Conservation (phyloP, 257 asterid genomes). For the Penstemon barbatus region DNA sequence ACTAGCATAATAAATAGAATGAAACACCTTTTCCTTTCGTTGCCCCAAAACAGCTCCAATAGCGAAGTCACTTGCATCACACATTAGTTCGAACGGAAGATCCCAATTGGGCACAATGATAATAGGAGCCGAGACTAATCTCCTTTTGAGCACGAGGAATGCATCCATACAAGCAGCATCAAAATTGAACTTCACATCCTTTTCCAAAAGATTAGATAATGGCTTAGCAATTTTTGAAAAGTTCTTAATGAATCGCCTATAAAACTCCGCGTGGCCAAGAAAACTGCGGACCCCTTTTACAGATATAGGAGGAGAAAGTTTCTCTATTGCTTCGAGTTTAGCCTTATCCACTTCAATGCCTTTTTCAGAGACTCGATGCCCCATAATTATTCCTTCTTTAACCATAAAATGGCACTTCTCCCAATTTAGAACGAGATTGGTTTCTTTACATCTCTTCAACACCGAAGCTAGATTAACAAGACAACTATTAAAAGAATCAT, state of each 20-base stretch:
- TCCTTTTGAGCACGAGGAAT: too few species aligned
- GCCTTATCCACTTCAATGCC: conserved; percentile 1
- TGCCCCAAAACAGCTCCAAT: neutral
- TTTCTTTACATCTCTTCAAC: neutral
- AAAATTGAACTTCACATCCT: neutral
- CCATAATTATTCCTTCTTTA: neutral
- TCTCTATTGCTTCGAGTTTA: neutral
- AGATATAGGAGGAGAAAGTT: neutral
- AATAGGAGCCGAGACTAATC: neutral
- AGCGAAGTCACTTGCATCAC: neutral
- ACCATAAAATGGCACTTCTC: conserved; percentile 21
- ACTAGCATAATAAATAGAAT: neutral
- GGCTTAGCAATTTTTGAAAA: neutral
- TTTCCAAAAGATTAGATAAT: neutral
- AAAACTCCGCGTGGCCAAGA: neutral
- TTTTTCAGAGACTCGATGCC: neutral
- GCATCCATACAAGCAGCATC: neutral
- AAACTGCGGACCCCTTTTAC: neutral
- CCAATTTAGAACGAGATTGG: conserved; percentile 3
- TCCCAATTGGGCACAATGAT: neutral
- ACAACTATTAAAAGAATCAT: neutral
- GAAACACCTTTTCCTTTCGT: neutral
- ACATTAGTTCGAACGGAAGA: neutral
- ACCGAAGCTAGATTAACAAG: neutral
- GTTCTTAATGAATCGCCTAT: neutral